These are phyloP conservation scores for Periconia sp. DNA, from an alignment of 2,329 filamentous ascomycete species.

Conservation along the genomic window DNA sequence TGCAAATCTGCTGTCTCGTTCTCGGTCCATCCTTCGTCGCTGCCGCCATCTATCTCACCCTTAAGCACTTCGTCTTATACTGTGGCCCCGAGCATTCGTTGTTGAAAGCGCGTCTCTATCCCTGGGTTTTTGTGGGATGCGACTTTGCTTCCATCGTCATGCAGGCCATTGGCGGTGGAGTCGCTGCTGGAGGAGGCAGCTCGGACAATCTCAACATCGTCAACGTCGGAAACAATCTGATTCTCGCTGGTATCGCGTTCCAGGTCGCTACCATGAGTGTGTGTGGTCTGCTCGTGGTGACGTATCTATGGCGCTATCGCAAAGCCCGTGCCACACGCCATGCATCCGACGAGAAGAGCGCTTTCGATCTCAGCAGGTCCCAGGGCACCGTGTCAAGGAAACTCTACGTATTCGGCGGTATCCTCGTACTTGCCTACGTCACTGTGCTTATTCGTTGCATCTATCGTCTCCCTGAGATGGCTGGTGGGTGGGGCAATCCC, in stretches of 20 bases:
- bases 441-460: conserved; percentile 52
- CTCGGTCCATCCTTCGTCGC: conserved; percentile 60
- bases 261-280: conserved; percentile 57
- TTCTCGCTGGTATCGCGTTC: conserved; percentile 60
- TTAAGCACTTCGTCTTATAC: conserved; percentile 60
- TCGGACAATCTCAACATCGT: conserved; percentile 31
- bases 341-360: conserved; percentile 2
- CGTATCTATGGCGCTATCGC: conserved; percentile 35
- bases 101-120: conserved; percentile 48
- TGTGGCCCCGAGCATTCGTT: conserved; percentile 49
- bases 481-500: conserved; percentile 48
- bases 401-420: conserved; percentile 35
- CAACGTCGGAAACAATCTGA: conserved; percentile 57
- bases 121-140: conserved; percentile 62
- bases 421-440: conserved; percentile 45
- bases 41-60: conserved; percentile 58
- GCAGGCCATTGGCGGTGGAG: conserved; percentile 60
- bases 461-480: conserved; percentile 54
- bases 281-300: conserved; percentile 47
- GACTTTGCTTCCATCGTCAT: conserved; percentile 61
- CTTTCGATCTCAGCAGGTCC: neutral
- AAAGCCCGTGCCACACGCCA: conserved; percentile 23
- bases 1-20: conserved; percentile 60
- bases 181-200: conserved; percentile 55
- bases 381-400: conserved; percentile 1